phyloP scores from a whole-genome alignment of 495 filamentous ascomycete genomes.

The Hypoxylon fuscum region DNA sequence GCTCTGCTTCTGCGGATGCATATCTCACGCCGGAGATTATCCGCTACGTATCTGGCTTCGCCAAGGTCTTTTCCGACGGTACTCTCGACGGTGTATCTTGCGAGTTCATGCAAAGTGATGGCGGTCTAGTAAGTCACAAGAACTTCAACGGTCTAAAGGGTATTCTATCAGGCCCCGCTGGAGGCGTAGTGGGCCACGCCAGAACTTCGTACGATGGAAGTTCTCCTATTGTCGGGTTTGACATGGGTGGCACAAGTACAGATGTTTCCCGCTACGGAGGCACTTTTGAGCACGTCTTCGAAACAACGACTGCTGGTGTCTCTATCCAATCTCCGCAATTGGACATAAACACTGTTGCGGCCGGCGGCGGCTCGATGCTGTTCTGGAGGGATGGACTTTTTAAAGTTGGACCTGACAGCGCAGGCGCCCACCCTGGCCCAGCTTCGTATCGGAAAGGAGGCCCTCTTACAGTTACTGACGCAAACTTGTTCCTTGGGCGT shows the following conservation, averaged over 20 bases:
- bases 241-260: conserved; percentile 94
- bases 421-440: conserved; percentile 46
- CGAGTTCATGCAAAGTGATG: conserved; percentile 89
- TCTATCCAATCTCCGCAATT: conserved; percentile 95
- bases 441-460: conserved; percentile 52
- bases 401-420: conserved; percentile 29
- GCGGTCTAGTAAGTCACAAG: conserved; percentile 78
- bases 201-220: conserved; percentile 93
- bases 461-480: conserved; percentile 51
- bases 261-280: conserved; percentile 91
- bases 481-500: conserved; percentile 56
- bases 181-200: conserved; percentile 91
- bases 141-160: conserved; percentile 78
- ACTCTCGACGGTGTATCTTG: conserved; percentile 72
- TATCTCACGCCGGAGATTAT: conserved; percentile 96
- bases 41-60: conserved; percentile 92
- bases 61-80: conserved; percentile 74
- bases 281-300: conserved; percentile 92
- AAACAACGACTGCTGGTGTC: conserved; percentile 94
- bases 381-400: conserved; percentile 39
- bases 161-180: conserved; percentile 81
- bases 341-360: conserved; percentile 86
- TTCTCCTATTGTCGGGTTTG: conserved; percentile 93
- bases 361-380: conserved; percentile 50
- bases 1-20: conserved; percentile 89